Evolutionary conservation across 2,329 filamentous ascomycete genomes (phyloP).

Genomic region (Beauveria australis): DNA sequence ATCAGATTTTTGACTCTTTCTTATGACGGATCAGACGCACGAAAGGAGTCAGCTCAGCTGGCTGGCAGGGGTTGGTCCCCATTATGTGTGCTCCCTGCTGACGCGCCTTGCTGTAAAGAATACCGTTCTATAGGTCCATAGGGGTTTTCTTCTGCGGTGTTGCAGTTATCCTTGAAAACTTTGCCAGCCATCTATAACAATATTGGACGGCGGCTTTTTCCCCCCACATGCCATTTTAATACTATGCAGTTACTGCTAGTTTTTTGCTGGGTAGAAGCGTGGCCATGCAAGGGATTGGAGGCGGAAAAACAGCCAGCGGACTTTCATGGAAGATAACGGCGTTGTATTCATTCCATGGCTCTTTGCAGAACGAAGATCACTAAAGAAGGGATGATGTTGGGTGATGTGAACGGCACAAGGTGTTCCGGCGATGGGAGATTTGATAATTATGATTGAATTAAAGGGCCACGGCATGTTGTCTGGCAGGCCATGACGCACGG

Average conservation of each 20-base stretch:
- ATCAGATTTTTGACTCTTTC: not conserved
- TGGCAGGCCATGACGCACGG: not conserved
- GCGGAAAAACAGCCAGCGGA: too few species aligned
- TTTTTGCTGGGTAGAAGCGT: not conserved
- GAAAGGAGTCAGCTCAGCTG: not conserved
- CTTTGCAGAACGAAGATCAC: not conserved
- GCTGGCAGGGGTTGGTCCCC: not conserved
- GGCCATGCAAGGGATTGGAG: constrained; percentile 3
- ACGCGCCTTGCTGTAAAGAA: not conserved
- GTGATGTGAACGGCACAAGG: not conserved
- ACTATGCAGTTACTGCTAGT: not conserved
- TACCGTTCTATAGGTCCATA: not conserved
- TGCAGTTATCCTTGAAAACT: not conserved
- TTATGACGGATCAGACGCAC: too few species aligned
- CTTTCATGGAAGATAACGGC: too few species aligned
- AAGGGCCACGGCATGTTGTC: not conserved
- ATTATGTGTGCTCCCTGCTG: not conserved
- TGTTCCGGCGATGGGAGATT: not conserved
- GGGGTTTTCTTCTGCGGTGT: not conserved
- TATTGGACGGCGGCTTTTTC: not conserved
- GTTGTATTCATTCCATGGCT: too few species aligned
- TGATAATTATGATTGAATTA: not conserved
- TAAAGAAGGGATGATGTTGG: not conserved
- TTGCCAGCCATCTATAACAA: not conserved
- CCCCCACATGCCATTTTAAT: constrained; percentile 1